These are phyloP conservation scores for Debaryomyces psychrophilus DNA, from an alignment of 1,139 yeast species.

Conservation along the genomic window DNA sequence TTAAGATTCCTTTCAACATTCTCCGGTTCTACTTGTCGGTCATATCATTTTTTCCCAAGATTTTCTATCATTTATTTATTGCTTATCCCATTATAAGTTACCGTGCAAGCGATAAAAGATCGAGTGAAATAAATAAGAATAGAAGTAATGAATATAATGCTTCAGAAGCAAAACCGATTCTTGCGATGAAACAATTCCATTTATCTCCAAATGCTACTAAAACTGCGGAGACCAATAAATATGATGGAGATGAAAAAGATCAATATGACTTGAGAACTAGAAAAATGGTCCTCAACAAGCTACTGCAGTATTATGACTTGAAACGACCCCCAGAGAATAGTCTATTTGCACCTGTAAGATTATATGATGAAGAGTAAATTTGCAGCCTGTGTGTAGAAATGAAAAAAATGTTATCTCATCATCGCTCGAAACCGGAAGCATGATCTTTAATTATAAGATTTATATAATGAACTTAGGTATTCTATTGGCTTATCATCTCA, in stretches of 20 bases:
- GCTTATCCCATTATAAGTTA: slow-evolving; percentile 18
- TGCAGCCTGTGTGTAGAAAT: slow-evolving; percentile 6
- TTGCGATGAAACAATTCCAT: slow-evolving; percentile 12
- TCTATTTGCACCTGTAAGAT: slow-evolving; percentile 9
- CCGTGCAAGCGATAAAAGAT: slow-evolving; percentile 2
- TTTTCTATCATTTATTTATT: slow-evolving; percentile 20
- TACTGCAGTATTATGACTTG: slow-evolving; percentile 19
- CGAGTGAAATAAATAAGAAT: slow-evolving; percentile 10
- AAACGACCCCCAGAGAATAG: not conserved
- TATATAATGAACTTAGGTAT: not conserved
- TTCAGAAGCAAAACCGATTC: not conserved
- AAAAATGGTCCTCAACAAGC: slow-evolving; percentile 17
- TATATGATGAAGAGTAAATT: slow-evolving; percentile 10
- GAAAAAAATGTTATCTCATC: slow-evolving; percentile 5
- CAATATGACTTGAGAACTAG: slow-evolving; percentile 14
- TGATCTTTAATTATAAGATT: not conserved
- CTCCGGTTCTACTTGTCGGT: slow-evolving; percentile 20
- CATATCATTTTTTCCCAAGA: slow-evolving; percentile 24
- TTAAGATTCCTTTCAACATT: slow-evolving; percentile 23
- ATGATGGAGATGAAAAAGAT: not conserved
- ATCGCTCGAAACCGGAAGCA: slow-evolving; percentile 6
- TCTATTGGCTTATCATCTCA: not conserved
- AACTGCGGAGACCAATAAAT: not conserved
- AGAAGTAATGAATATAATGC: not conserved
- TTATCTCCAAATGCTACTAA: slow-evolving; percentile 4